Conservation (phyloP, 805 yeast species). For the Cyberlindnera misumaiensis region DNA sequence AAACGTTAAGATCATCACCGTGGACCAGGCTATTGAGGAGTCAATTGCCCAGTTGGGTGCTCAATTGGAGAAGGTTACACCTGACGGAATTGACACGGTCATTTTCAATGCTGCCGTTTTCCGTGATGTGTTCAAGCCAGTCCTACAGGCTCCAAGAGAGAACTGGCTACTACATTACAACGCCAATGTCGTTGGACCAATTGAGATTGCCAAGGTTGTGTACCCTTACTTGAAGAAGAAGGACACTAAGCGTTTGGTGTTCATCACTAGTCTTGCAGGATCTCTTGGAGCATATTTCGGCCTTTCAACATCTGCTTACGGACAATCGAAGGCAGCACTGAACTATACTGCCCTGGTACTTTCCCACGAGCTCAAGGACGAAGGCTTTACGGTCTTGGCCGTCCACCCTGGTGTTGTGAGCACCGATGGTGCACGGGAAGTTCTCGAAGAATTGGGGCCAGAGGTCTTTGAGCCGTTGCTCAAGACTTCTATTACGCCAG, state of each 20-base stretch:
- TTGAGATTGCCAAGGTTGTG: constrained; percentile 15
- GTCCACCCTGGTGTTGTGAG: constrained; percentile 33
- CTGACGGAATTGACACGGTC: constrained; percentile 12
- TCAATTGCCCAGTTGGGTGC: constrained; percentile 7
- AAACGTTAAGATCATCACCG: constrained; percentile 6
- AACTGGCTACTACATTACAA: constrained; percentile 14
- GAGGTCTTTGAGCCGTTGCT: no score
- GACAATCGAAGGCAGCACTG: constrained; percentile 33
- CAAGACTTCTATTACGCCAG: no score
- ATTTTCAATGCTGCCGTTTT: constrained; percentile 15
- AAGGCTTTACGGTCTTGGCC: constrained; percentile 25
- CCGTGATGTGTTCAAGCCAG: background rate
- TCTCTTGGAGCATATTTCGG: constrained; percentile 16
- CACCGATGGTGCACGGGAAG: constrained; percentile 18
- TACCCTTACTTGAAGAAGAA: constrained; percentile 19
- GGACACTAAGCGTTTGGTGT: constrained; percentile 21
- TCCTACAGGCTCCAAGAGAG: constrained; percentile 1
- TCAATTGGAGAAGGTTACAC: constrained; percentile 3
- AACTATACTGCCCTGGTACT: constrained; percentile 26
- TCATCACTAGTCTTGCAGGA: constrained; percentile 26
- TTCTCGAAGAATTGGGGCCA: background rate
- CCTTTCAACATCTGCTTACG: constrained; percentile 25
- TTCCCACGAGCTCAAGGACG: constrained; percentile 20
- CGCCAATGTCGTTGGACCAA: constrained; percentile 24
- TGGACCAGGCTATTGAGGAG: constrained; percentile 8